Evolutionary conservation across 306 rosid genomes (phyloP), one percentile per base, ranked within the genome.

Genomic region (Hippophae gyantsensis): DNA sequence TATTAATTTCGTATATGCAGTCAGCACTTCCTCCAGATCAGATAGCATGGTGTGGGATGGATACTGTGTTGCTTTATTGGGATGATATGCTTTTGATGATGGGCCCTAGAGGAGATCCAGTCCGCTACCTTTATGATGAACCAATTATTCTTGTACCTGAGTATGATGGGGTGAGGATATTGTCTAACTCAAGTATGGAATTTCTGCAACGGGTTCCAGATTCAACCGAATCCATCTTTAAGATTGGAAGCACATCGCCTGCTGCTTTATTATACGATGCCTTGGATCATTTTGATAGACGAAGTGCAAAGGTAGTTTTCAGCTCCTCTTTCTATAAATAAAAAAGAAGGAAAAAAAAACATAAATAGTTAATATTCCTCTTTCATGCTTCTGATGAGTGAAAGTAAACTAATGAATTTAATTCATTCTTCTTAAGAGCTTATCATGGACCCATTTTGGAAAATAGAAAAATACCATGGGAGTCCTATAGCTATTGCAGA

Each of bases 41-140:
- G 78, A 58, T 92, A 55, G 75, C 89, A 42, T 92, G 98, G 96
- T 87, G 98, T 72, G 98, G 98, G 68, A 83, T 92, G 95, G 98
- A 92, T 73, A 87, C 95, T 9, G 96, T 92, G 74, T 77, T 92
- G 61, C 87, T 92, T 51, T 87, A 87, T 68, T 92, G 95, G 98
- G 95, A 92, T 71, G 98, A 92, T 76, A 81, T 79, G 84, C 88
- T 92, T 62, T 75, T 92, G 70, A 92, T 92, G 98, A 86, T 92
- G 88, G 96, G 98, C 58, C 98, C 98, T 41, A 82, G 80, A 67
- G 96, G 96, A 51, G 93, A 92, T 44, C 96, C 98, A 0, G 89
- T 92, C 62, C 79, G 79, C 60, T 92, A 92, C 76, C 71, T 92
- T 46, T 87, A 81, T 63, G 98, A 92, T 71, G 98, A 92, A 71